Conservation (phyloP, 75 land plant genomes). For the Cryptomeria japonica region DNA sequence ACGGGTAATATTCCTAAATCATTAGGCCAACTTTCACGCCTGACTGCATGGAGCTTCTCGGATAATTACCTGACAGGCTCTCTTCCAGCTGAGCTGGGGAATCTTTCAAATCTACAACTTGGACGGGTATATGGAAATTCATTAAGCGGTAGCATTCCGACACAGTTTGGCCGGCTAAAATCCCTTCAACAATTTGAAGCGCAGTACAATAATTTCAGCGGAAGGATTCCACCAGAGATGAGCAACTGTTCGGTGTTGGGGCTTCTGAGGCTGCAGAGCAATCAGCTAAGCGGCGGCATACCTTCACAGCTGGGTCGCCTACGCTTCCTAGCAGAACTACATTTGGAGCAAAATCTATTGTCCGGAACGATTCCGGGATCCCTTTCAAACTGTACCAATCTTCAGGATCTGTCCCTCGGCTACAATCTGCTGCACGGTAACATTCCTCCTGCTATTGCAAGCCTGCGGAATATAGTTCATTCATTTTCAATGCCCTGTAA, state of each 20-base stretch:
- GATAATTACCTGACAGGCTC: slow-evolving; percentile 56
- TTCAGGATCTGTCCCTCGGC: slow-evolving; percentile 44
- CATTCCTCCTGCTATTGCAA: slow-evolving; percentile 36
- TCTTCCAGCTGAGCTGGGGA: slow-evolving; percentile 49
- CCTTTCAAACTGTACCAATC: slow-evolving; percentile 35
- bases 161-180: slow-evolving; percentile 36
- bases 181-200: slow-evolving; percentile 31
- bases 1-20: slow-evolving; percentile 57
- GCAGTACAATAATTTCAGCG: slow-evolving; percentile 41
- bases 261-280: slow-evolving; percentile 30
- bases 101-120: slow-evolving; percentile 29
- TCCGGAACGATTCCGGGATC: slow-evolving; percentile 27
- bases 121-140: slow-evolving; percentile 38
- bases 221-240: slow-evolving; percentile 61
- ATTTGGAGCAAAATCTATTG: slow-evolving; percentile 41
- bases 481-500: slow-evolving; percentile 51
- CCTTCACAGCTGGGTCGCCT: slow-evolving; percentile 45
- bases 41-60: slow-evolving; percentile 39
- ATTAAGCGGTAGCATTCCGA: slow-evolving; percentile 55
- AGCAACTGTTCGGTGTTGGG: slow-evolving; percentile 42
- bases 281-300: slow-evolving; percentile 49
- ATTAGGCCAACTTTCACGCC: slow-evolving; percentile 34
- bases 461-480: slow-evolving; percentile 30
- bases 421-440: slow-evolving; percentile 48
- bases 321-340: slow-evolving; percentile 31